A percentile compares a stretch with the other conserved stretches of the same genome.
Evolutionary conservation across 108 stramenopile genomes (phyloP).

Genomic region (Cyclotella choctawhatcheeana): DNA sequence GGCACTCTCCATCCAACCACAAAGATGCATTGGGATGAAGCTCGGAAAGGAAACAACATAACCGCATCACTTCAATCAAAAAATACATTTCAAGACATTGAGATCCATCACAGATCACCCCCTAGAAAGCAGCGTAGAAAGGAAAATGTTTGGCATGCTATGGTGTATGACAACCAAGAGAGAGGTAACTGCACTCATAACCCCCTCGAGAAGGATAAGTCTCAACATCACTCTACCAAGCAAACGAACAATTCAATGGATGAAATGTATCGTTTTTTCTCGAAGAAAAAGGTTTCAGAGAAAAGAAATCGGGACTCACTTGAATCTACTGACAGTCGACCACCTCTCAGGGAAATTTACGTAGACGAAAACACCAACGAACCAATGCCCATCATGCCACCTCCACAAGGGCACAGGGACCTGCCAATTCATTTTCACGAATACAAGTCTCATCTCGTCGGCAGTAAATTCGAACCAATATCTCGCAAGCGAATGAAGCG

Average conservation of each 20-base stretch:
- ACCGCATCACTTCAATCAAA: not conserved
- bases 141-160: conserved; percentile 26
- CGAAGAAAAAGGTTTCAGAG: conserved; percentile 16
- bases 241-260: not conserved
- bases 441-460: conserved; percentile 43
- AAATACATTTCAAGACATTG: not conserved
- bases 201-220: not conserved
- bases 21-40: conserved; percentile 46
- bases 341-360: conserved; percentile 46
- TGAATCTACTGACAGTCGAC: conserved; percentile 18
- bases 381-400: not conserved
- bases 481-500: conserved; percentile 34
- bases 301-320: not conserved
- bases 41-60: not conserved
- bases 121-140: not conserved
- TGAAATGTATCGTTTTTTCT: conserved; percentile 48
- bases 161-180: conserved; percentile 32
- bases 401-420: conserved; percentile 39
- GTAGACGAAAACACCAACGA: conserved; percentile 14
- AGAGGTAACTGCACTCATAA: not conserved
- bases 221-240: not conserved
- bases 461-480: conserved; percentile 48
- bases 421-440: conserved; percentile 54
- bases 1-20: conserved; percentile 54
- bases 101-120: conserved; percentile 21